These are phyloP conservation scores for Colletotrichum agaves DNA, from an alignment of 2,329 filamentous ascomycete genomes.

Conservation along the genomic window DNA sequence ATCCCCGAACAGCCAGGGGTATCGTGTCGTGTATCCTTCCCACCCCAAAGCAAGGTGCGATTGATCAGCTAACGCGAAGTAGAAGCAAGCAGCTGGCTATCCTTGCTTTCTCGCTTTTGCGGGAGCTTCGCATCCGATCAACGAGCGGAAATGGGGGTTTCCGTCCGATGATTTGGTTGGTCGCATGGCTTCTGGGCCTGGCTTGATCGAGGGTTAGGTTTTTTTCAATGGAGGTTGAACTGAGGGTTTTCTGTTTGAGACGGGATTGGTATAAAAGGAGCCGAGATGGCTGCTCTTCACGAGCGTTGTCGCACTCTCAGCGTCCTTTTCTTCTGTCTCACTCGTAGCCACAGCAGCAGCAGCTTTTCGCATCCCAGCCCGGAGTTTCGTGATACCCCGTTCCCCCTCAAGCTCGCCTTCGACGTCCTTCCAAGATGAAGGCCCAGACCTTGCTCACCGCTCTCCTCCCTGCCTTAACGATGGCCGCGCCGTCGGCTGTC, in stretches of 20 bases:
- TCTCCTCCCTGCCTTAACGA: constrained; percentile 16
- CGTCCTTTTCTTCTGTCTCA: background rate
- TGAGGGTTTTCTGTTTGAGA: constrained; percentile 5
- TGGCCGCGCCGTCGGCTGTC: constrained; percentile 23
- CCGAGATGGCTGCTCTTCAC: background rate
- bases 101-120: background rate
- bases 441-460: constrained; percentile 21
- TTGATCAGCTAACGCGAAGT: too few relatives aligned
- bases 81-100: too few relatives aligned
- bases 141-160: background rate
- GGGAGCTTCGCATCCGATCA: background rate
- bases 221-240: background rate
- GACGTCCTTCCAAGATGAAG: constrained; percentile 25
- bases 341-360: background rate
- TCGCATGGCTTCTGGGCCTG: background rate
- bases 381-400: background rate
- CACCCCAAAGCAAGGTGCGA: too few relatives aligned
- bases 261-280: constrained; percentile 17
- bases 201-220: constrained; percentile 4
- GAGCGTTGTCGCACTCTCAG: background rate
- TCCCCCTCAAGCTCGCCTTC: background rate
- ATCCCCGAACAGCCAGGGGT: constrained; percentile 25
- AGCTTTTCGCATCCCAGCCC: background rate
- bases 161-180: constrained; percentile 4
- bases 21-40: background rate